These are phyloP conservation scores for Cladorrhinum sp. DNA, from an alignment of 2,329 filamentous ascomycete genomes.

Conservation along the genomic window DNA sequence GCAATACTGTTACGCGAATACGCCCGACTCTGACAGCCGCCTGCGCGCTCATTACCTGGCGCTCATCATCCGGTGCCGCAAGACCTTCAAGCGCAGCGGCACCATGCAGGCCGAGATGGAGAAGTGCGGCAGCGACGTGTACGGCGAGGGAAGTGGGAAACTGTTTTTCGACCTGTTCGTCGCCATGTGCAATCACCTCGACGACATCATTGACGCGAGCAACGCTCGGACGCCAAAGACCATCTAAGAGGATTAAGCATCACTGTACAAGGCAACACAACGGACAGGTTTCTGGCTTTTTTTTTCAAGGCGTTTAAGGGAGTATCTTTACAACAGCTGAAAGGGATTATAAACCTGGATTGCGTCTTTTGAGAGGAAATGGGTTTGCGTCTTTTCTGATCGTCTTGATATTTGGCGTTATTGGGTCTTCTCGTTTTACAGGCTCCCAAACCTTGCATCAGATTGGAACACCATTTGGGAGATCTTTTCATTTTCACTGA, in stretches of 20 bases:
- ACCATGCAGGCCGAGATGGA: conserved; percentile 99
- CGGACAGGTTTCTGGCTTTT: conserved; percentile 26
- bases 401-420: conserved; percentile 29
- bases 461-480: conserved; percentile 52
- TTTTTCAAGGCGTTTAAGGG: conserved; percentile 20
- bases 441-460: conserved; percentile 43
- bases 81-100: conserved; percentile 96
- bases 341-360: conserved; percentile 13
- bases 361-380: conserved; percentile 12
- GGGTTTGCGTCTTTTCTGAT: conserved; percentile 22
- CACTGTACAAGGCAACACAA: conserved; percentile 20
- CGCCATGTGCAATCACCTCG: conserved; percentile 96
- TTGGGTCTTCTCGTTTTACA: conserved; percentile 37
- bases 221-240: conserved; percentile 60
- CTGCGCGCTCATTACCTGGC: conserved; percentile 96
- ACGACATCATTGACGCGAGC: conserved; percentile 88
- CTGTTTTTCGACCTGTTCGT: conserved; percentile 98
- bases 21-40: conserved; percentile 85
- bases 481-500: conserved; percentile 34
- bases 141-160: conserved; percentile 53
- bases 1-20: conserved; percentile 93
- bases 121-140: conserved; percentile 60
- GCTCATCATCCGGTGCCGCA: conserved; percentile 93
- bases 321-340: conserved; percentile 16
- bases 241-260: conserved; percentile 42